These are phyloP conservation scores for Actinidia polygama DNA, from an alignment of 179 eudicot species.

Conservation along the genomic window DNA sequence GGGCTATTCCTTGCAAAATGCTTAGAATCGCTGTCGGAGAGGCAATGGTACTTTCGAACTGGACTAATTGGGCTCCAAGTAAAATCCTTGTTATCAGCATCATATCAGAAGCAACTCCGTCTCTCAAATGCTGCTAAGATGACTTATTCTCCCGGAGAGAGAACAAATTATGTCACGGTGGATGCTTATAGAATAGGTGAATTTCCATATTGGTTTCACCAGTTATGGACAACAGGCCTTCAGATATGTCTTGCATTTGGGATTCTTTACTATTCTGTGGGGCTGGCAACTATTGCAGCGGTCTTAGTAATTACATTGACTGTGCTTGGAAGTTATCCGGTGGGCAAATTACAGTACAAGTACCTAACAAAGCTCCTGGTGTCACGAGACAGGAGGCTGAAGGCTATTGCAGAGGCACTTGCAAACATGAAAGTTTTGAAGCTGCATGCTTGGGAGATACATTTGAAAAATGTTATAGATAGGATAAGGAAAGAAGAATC, in stretches of 20 bases:
- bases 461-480: slow-evolving; percentile 51
- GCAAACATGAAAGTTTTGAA: slow-evolving; percentile 42
- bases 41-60: slow-evolving; percentile 45
- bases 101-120: slow-evolving; percentile 45
- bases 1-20: slow-evolving; percentile 36
- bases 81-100: slow-evolving; percentile 43
- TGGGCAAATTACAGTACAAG: slow-evolving; percentile 61
- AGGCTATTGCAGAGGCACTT: slow-evolving; percentile 58
- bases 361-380: slow-evolving; percentile 55
- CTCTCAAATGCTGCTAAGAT: slow-evolving; percentile 43
- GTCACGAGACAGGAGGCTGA: slow-evolving; percentile 63
- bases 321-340: slow-evolving; percentile 36
- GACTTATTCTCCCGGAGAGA: slow-evolving; percentile 41
- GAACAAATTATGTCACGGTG: slow-evolving; percentile 39
- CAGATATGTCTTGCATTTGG: slow-evolving; percentile 36
- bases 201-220: slow-evolving; percentile 51
- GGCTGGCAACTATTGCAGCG: slow-evolving; percentile 42
- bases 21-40: slow-evolving; percentile 46
- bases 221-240: slow-evolving; percentile 42
- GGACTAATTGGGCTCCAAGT: slow-evolving; percentile 50
- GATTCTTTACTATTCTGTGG: slow-evolving; percentile 37
- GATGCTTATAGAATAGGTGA: slow-evolving; percentile 49
- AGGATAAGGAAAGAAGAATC: slow-evolving; percentile 44
- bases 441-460: slow-evolving; percentile 68
- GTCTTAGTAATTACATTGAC: slow-evolving; percentile 33